A percentile compares a stretch with the other conserved stretches of the same genome.
Evolutionary conservation across 441 rosid genomes (phyloP).

Genomic region (Francoa sonchifolia): DNA sequence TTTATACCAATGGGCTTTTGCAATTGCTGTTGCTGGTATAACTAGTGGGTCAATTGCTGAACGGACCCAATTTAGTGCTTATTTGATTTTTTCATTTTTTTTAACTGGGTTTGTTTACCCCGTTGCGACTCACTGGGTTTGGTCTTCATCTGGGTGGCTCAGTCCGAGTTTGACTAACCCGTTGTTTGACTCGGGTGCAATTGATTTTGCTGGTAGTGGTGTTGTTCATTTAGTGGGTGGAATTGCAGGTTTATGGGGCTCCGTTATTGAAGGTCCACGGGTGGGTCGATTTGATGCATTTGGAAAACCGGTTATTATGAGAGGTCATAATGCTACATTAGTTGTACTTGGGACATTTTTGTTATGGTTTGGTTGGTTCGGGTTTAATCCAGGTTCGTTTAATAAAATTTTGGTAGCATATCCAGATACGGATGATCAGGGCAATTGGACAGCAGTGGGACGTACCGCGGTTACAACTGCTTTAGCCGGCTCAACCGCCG

Average conservation of each 20-base stretch:
- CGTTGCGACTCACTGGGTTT: conserved; percentile 60
- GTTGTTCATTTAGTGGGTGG: conserved; percentile 65
- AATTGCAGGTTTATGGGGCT: conserved; percentile 66
- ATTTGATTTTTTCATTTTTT: conserved; percentile 62
- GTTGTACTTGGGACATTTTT: conserved; percentile 68
- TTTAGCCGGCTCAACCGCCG: conserved; percentile 50
- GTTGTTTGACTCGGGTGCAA: conserved; percentile 59
- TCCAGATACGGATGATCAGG: conserved; percentile 34
- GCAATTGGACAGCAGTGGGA: conserved; percentile 57
- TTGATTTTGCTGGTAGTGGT: conserved; percentile 75
- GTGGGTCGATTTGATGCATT: conserved; percentile 63
- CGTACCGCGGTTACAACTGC: conserved; percentile 55
- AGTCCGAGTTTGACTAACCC: conserved; percentile 29
- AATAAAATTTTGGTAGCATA: conserved; percentile 49
- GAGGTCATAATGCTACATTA: conserved; percentile 64
- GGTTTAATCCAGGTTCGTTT: conserved; percentile 69
- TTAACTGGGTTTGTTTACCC: conserved; percentile 74
- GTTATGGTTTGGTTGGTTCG: conserved; percentile 77
- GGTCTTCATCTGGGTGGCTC: conserved; percentile 71
- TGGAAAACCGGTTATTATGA: conserved; percentile 44
- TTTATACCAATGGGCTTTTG: conserved; percentile 83
- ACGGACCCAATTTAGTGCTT: conserved; percentile 70
- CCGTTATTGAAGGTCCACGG: conserved; percentile 58
- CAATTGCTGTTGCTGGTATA: conserved; percentile 72
- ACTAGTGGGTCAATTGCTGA: conserved; percentile 78